Percentiles rank a stretch among this genome's conserved stretches.
Evolutionary conservation across 495 filamentous ascomycete species (phyloP).

Genomic region (Cudoniella acicularis): DNA sequence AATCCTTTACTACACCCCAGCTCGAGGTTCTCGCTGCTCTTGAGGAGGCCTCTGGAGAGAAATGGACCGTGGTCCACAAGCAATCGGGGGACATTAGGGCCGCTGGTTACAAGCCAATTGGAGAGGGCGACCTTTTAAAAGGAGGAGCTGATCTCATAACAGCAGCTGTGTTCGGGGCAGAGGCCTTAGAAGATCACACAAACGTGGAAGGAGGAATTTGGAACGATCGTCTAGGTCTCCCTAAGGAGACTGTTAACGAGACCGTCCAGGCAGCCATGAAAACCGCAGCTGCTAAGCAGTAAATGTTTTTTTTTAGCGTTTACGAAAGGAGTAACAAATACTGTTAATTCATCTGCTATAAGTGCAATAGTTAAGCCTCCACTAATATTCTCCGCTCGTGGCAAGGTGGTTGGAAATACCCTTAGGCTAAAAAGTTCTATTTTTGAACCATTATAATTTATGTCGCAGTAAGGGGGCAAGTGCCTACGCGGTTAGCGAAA

Average conservation of each 20-base stretch:
- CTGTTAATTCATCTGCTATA: too few relatives aligned
- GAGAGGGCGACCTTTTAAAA: conserved; percentile 5
- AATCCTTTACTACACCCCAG: conserved; percentile 49
- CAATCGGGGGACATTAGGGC: conserved; percentile 11
- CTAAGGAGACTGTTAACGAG: conserved; percentile 8
- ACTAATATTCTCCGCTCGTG: too few relatives aligned
- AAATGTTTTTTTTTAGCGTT: not conserved
- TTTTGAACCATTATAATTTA: too few relatives aligned
- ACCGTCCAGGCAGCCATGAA: conserved; percentile 1
- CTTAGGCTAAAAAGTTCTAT: too few relatives aligned
- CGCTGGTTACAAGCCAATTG: not conserved
- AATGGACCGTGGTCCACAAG: conserved; percentile 31
- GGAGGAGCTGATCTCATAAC: conserved; percentile 7
- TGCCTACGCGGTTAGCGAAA: too few relatives aligned
- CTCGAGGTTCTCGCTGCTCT: conserved; percentile 48
- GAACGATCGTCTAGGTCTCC: conserved; percentile 14
- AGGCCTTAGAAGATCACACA: conserved; percentile 15
- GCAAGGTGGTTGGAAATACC: too few relatives aligned
- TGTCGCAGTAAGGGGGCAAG: too few relatives aligned
- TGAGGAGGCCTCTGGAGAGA: conserved; percentile 44
- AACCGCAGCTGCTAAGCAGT: not conserved
- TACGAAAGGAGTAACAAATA: too few relatives aligned
- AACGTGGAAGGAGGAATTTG: conserved; percentile 14
- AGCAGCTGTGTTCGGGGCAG: conserved; percentile 13
- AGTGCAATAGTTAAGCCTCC: too few relatives aligned